Evolutionary conservation across 2,329 filamentous ascomycete species (phyloP).

Genomic region (Rhexocercosporidium sp.): DNA sequence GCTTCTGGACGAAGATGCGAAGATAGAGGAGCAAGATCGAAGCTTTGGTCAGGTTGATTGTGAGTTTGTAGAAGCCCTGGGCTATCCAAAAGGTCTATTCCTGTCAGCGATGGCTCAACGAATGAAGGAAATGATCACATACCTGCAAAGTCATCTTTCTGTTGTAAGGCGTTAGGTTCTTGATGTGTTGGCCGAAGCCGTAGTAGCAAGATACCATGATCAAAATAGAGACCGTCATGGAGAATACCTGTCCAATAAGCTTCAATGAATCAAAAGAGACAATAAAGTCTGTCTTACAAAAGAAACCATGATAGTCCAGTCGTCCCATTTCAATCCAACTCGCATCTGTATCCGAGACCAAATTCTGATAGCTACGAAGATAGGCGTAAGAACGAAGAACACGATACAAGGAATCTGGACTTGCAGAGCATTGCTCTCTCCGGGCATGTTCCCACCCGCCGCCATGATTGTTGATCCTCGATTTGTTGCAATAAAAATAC

Average conservation of each 20-base stretch:
- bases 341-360: constrained; percentile 48
- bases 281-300: constrained; percentile 41
- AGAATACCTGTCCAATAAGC: background rate
- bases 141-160: constrained; percentile 46
- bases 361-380: constrained; percentile 48
- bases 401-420: constrained; percentile 53
- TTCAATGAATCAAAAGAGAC: background rate
- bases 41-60: constrained; percentile 57
- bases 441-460: background rate
- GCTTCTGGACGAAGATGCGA: constrained; percentile 55
- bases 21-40: constrained; percentile 60
- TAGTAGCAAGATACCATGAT: constrained; percentile 35
- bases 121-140: background rate
- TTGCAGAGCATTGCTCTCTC: constrained; percentile 7
- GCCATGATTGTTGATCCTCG: background rate
- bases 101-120: background rate
- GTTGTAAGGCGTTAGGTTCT: constrained; percentile 43
- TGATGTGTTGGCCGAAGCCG: constrained; percentile 51
- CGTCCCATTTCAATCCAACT: constrained; percentile 48
- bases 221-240: background rate
- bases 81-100: constrained; percentile 55
- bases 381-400: constrained; percentile 50
- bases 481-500: background rate
- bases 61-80: constrained; percentile 59
- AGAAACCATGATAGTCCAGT: constrained; percentile 50